Evolutionary conservation across 73 alveolate genomes (phyloP).

Genomic region (Urostyla sp.): DNA sequence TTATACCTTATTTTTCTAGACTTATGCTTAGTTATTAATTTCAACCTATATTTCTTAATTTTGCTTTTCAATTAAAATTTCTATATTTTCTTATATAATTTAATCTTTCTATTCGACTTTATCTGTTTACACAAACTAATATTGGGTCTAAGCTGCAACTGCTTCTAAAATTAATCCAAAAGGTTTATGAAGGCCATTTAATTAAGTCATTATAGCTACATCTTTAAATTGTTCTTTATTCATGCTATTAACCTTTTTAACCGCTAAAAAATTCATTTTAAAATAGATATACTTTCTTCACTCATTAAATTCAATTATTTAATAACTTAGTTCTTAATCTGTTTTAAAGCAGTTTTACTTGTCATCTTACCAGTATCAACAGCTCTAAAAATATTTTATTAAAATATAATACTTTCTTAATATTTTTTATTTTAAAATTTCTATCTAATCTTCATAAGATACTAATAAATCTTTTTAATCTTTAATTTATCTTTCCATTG

Average conservation of each 20-base stretch:
- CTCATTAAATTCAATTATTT: slow-evolving; percentile 21
- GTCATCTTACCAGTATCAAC: not conserved
- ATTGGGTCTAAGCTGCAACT: not conserved
- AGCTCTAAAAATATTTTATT: not conserved
- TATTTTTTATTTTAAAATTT: too few species aligned
- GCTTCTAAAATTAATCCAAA: slow-evolving; percentile 3
- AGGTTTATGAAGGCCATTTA: slow-evolving; percentile 34
- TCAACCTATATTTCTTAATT: too few species aligned
- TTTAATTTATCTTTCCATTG: too few species aligned
- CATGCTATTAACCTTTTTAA: slow-evolving; percentile 11
- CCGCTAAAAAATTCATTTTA: not conserved
- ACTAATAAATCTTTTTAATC: too few species aligned
- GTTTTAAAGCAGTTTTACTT: slow-evolving; percentile 22
- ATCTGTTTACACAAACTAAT: not conserved
- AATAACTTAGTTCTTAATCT: not conserved
- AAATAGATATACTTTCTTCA: slow-evolving; percentile 3
- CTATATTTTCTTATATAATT: not conserved
- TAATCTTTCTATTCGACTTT: not conserved
- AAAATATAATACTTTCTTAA: too few species aligned
- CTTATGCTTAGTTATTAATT: too few species aligned
- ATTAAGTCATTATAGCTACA: not conserved
- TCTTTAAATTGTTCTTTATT: not conserved
- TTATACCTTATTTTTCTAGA: too few species aligned
- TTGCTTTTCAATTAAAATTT: not conserved
- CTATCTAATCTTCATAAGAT: too few species aligned